Evolutionary conservation across 768 basidiomycete species (phyloP), one percentile per base, ranked within the genome.

Genomic region (Suillus variegatus): DNA sequence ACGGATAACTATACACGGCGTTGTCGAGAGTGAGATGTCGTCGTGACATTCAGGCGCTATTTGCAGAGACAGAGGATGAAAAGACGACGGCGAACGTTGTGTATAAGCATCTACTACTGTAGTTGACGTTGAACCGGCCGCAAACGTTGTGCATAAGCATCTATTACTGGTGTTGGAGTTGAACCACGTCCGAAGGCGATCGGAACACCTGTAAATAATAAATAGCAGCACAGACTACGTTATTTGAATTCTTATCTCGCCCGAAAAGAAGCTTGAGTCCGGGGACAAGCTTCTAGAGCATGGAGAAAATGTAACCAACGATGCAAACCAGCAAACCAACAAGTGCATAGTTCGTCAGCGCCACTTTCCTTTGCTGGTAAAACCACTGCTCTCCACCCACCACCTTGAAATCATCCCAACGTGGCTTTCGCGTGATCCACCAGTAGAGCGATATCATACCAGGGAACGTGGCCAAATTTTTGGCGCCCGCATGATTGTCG

Each of bases 391-490:
- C 79, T 32, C 73, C 82, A 35, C 77, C 81, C 46, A 80, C 76
- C 16, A 75, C 77, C 41, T 71, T 71, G 71, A 83, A 87, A 49
- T 80, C 71, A 22, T 76, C 72, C 83, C 82, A 87, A 38, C 70
- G 69, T 8, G 81, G 81, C 35, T 65, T 71, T 32, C 82, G 80
- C 54, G 74, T 74, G 54, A 84, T 73, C 84, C 84, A 85, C 85
- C 85, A 86, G 69, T 85, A 84, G 40, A 83, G 72, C 12, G 74
- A 64, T 54, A 83, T 80, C 10, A 83, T 80, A 14, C 87, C 87
- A 51, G 87, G 87, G 74, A 87, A 88, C 13, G 80, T 84, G 18
- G 80, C 80, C 35, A 82, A 67, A 12, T 66, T 67, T 56, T 70
- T 78, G 70, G 66, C 77, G 75, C 67, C 79, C 61, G 44, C 74